phyloP scores from a whole-genome alignment of 225 moss, liverwort and hornwort species.

The Straminergon stramineum region DNA sequence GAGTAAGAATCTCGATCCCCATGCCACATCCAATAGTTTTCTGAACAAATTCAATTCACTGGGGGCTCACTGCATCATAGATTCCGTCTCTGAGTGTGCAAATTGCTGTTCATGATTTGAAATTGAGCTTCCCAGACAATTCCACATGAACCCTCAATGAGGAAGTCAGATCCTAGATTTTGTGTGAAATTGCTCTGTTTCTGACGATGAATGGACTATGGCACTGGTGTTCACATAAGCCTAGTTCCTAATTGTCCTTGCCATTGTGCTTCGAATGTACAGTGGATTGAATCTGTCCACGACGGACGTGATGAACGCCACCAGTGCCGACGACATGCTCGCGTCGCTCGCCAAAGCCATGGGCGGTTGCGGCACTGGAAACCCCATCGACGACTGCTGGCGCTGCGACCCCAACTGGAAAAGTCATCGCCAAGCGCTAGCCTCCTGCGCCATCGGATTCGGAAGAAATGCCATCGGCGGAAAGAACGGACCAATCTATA shows the following conservation, averaged over 20 bases:
- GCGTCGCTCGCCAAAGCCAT: not conserved
- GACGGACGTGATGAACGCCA: not conserved
- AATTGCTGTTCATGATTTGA: not conserved
- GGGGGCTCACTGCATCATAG: not conserved
- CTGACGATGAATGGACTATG: not conserved
- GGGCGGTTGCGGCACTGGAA: conserved; percentile 22
- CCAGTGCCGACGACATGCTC: not conserved
- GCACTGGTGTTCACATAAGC: not conserved
- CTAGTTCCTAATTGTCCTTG: not conserved
- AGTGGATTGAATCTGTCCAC: not conserved
- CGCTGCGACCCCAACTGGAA: conserved; percentile 32
- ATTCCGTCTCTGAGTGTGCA: no score
- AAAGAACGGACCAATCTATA: conserved; percentile 32
- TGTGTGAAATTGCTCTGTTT: not conserved
- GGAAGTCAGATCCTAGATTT: not conserved
- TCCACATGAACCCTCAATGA: not conserved
- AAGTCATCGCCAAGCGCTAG: conserved; percentile 27
- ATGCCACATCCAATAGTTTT: not conserved
- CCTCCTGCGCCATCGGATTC: conserved; percentile 28
- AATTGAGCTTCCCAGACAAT: not conserved
- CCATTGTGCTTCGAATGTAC: not conserved
- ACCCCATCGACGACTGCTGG: conserved; percentile 56
- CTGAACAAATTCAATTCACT: not conserved
- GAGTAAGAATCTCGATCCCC: not conserved
- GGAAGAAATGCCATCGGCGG: conserved; percentile 35